Evolutionary conservation across 2,329 filamentous ascomycete species (phyloP).

Genomic region (Aureobasidium vineae): DNA sequence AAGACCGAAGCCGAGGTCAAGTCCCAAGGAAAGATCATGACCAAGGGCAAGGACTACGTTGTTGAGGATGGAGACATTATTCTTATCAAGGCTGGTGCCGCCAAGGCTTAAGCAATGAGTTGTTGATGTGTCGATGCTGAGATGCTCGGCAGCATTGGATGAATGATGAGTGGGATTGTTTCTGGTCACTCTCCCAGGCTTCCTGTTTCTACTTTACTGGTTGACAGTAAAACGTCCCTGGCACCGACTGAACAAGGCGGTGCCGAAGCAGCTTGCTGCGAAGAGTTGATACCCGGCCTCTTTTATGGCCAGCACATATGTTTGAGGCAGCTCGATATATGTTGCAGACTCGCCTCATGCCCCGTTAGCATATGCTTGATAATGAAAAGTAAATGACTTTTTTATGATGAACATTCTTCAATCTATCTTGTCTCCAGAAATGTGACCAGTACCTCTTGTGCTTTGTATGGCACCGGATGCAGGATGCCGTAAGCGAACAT

Average conservation of each 20-base stretch:
- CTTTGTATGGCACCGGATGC: neutral
- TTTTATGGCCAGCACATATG: conserved; percentile 19
- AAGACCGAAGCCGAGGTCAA: conserved; percentile 88
- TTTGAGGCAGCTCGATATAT: conserved; percentile 1
- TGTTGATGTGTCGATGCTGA: neutral
- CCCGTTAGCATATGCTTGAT: conserved; percentile 20
- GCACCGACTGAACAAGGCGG: neutral
- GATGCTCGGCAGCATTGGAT: neutral
- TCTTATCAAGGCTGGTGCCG: conserved; percentile 86
- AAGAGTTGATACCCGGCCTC: conserved; percentile 23
- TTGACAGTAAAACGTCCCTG: neutral
- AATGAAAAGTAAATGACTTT: conserved; percentile 26
- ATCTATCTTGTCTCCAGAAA: neutral
- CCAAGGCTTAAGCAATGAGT: conserved; percentile 53
- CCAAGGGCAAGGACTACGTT: conserved; percentile 97
- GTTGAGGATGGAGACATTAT: conserved; percentile 79
- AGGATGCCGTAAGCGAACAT: neutral
- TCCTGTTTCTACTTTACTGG: conserved; percentile 11
- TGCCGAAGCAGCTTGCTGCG: conserved; percentile 20
- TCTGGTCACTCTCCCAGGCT: conserved; percentile 4
- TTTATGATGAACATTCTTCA: conserved; percentile 1
- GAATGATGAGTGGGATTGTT: conserved; percentile 8
- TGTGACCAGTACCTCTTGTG: neutral
- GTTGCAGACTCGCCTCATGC: conserved; percentile 6
- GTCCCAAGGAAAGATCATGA: conserved; percentile 94